These are phyloP conservation scores for Ganoderma multipileum DNA, from an alignment of 1,284 basidiomycete genomes.

Conservation along the genomic window DNA sequence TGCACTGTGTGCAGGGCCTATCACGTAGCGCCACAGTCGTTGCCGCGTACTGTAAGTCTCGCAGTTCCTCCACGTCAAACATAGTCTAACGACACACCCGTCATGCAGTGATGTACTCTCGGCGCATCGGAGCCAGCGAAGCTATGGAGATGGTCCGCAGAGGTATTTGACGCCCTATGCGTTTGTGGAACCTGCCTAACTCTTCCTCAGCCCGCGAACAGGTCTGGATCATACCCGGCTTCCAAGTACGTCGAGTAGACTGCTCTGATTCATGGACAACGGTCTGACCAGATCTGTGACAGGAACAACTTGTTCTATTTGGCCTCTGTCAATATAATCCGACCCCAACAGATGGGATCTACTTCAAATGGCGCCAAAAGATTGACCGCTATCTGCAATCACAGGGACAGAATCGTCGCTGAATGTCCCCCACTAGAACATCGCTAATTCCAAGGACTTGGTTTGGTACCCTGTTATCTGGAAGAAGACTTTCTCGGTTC, in stretches of 20 bases:
- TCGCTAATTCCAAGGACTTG: not conserved
- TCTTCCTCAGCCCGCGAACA: slow-evolving; percentile 67
- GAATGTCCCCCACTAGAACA: not conserved
- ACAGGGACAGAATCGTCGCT: slow-evolving; percentile 22
- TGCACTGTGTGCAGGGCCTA: slow-evolving; percentile 86
- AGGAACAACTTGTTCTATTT: slow-evolving; percentile 79
- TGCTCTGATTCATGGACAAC: not conserved
- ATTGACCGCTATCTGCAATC: slow-evolving; percentile 38
- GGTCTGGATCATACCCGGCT: slow-evolving; percentile 80
- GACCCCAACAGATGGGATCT: slow-evolving; percentile 66
- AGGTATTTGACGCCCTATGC: slow-evolving; percentile 47
- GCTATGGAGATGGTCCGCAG: slow-evolving; percentile 68
- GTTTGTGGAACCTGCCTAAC: slow-evolving; percentile 11
- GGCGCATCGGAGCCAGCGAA: slow-evolving; percentile 60
- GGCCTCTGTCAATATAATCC: slow-evolving; percentile 77
- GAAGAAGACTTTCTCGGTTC: not conserved
- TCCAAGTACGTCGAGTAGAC: slow-evolving; percentile 42
- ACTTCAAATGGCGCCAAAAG: slow-evolving; percentile 64
- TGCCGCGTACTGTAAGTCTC: slow-evolving; percentile 76
- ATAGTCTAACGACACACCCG: slow-evolving; percentile 21
- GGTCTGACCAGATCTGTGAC: slow-evolving; percentile 25
- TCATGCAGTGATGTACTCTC: slow-evolving; percentile 74
- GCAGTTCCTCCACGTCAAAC: not conserved
- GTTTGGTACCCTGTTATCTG: not conserved
- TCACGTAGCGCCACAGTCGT: slow-evolving; percentile 85